A percentile compares a stretch with the other conserved stretches of the same genome.
Conservation (phyloP, 2,329 filamentous ascomycete species). For the Ophiostoma fasciatum region DNA sequence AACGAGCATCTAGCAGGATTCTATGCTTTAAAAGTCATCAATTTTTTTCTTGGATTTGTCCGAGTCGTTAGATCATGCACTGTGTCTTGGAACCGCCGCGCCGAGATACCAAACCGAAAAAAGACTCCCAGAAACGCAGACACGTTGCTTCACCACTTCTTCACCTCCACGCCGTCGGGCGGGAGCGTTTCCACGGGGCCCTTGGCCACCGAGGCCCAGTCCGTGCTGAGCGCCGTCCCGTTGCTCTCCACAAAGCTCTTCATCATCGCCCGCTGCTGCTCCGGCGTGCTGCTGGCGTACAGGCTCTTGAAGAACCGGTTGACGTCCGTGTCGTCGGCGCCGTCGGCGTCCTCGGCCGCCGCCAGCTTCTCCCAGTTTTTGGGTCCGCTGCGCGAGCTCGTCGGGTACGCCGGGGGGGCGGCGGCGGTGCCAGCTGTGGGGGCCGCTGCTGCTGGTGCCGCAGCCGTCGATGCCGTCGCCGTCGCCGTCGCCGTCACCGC, state of each 20-base stretch:
- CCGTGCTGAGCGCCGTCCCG: slow-evolving; percentile 81
- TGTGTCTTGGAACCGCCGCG: too few species aligned
- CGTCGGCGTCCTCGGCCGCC: slow-evolving; percentile 37
- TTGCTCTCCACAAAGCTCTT: slow-evolving; percentile 94
- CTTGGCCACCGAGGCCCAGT: slow-evolving; percentile 69
- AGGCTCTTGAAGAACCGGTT: slow-evolving; percentile 84
- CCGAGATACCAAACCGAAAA: too few species aligned
- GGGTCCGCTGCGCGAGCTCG: slow-evolving; percentile 66
- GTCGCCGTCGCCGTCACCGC: slow-evolving; percentile 5
- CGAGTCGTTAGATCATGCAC: too few species aligned
- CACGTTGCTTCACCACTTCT: slow-evolving; percentile 40
- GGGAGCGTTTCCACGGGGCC: slow-evolving; percentile 57
- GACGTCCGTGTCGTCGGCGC: slow-evolving; percentile 46
- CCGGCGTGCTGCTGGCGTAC: slow-evolving; percentile 60
- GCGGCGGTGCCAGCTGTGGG: neutral
- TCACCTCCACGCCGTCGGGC: slow-evolving; percentile 64
- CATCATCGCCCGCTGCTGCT: slow-evolving; percentile 87
- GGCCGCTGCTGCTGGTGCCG: neutral
- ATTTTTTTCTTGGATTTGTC: neutral
- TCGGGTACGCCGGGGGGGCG: slow-evolving; percentile 54
- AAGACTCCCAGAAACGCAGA: neutral
- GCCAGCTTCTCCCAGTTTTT: slow-evolving; percentile 86
- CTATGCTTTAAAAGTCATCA: neutral
- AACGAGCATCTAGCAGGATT: neutral
- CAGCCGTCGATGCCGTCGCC: neutral